phyloP scores from a whole-genome alignment of 768 basidiomycete genomes.

The Cantharellus cinnabarinus region DNA sequence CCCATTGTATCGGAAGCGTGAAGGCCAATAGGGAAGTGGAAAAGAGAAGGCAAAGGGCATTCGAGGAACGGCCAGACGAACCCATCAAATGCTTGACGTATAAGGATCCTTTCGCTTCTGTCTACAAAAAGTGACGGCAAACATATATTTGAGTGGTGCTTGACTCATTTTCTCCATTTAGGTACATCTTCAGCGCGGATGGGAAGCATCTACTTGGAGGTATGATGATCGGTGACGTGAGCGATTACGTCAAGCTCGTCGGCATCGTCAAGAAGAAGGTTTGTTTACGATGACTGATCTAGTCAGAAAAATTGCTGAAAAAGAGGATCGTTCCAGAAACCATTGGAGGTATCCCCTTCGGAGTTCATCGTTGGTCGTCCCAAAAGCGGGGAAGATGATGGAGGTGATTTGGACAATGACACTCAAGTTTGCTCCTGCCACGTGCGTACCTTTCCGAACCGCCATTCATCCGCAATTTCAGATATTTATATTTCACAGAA shows the following conservation, averaged over 20 bases:
- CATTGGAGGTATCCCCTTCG: slow-evolving; percentile 40
- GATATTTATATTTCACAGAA: neutral
- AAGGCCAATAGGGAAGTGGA: no score
- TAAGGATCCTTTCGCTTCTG: slow-evolving; percentile 46
- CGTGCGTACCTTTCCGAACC: slow-evolving; percentile 14
- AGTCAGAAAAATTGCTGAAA: neutral
- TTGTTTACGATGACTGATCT: slow-evolving; percentile 3
- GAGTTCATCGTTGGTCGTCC: slow-evolving; percentile 41
- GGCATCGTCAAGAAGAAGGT: slow-evolving; percentile 50
- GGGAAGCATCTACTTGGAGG: slow-evolving; percentile 55
- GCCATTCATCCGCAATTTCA: slow-evolving; percentile 15
- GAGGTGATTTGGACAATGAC: slow-evolving; percentile 49
- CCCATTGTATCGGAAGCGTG: no score
- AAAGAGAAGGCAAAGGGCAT: neutral
- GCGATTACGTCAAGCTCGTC: slow-evolving; percentile 49
- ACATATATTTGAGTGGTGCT: neutral
- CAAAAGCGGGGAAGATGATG: slow-evolving; percentile 32
- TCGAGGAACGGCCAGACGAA: slow-evolving; percentile 11
- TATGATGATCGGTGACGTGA: slow-evolving; percentile 61
- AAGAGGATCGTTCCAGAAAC: slow-evolving; percentile 27
- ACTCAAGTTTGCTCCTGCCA: slow-evolving; percentile 56
- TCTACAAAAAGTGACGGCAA: slow-evolving; percentile 39
- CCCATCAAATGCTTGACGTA: slow-evolving; percentile 43
- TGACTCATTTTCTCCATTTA: slow-evolving; percentile 5
- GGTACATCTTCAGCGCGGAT: slow-evolving; percentile 48